These are phyloP conservation scores for rapeseed (Brassica napus) DNA, from an alignment of 345 rosid species.

Conservation along the genomic window DNA sequence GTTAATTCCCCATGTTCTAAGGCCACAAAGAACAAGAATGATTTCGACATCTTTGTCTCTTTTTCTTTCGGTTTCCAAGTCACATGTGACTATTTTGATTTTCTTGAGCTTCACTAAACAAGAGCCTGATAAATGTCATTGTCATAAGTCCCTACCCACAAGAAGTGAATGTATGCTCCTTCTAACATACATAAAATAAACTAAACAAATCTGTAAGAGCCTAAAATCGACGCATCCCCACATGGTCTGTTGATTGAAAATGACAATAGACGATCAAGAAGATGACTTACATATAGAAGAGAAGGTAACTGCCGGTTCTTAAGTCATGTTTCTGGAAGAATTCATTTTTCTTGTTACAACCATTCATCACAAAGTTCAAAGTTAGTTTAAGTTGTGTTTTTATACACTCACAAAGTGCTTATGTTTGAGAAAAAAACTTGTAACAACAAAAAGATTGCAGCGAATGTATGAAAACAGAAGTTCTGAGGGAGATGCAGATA, in stretches of 20 bases:
- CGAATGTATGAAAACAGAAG: neutral
- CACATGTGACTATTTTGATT: slow-evolving; percentile 27
- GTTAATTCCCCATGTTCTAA: slow-evolving; percentile 37
- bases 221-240: slow-evolving; percentile 21
- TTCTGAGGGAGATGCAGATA: neutral
- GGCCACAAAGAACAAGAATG: slow-evolving; percentile 33
- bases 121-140: slow-evolving; percentile 33
- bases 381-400: too few relatives aligned
- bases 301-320: neutral
- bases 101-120: slow-evolving; percentile 2
- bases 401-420: too few relatives aligned
- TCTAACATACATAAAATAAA: slow-evolving; percentile 2
- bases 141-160: slow-evolving; percentile 23
- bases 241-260: slow-evolving; percentile 21
- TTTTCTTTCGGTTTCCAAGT: slow-evolving; percentile 24
- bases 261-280: slow-evolving; percentile 13
- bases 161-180: slow-evolving; percentile 20
- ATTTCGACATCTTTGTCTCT: slow-evolving; percentile 39
- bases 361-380: too few relatives aligned
- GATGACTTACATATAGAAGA: slow-evolving; percentile 5
- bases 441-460: neutral
- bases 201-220: slow-evolving; percentile 20
- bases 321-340: neutral
- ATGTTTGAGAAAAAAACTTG: neutral
- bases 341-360: too few relatives aligned